Evolutionary conservation across 768 basidiomycete genomes (phyloP), one percentile per base, ranked within the genome.

Genomic region (Leccinum variicolor): DNA sequence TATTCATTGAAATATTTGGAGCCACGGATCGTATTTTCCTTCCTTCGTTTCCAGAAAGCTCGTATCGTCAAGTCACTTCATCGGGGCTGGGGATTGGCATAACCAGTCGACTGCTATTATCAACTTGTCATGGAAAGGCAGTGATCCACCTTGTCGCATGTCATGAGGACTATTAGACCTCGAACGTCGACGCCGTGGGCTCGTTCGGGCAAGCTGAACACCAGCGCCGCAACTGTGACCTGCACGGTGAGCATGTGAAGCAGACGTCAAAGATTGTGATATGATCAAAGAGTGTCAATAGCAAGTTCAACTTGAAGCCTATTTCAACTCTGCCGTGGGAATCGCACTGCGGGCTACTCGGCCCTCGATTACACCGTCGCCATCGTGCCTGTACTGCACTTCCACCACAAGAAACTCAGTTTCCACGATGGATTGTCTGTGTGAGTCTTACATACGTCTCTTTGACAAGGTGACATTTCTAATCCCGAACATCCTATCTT

Each of bases 391-490:
- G 29, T 29, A 31, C 31, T 31, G 8, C n/a, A 39, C 36, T 41
- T n/a, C 36, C 39, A 19, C 36, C 39, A 19, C n/a, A 19, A 41
- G n/a, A 19, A 41, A 41, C n/a, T 41, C 10, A 19, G n/a, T 19
- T 41, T 19, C 39, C 23, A 15, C 21, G 17, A 47, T 64, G 53
- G 64, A 66, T 28, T 33, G 53, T 8, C 0, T 64, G 6, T 52
- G 63, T 64, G 29, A 62, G 63, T 15, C 34, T 28, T 19, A 50
- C 5, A n/a, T n/a, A n/a, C 25, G 25, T 25, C 10, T 29, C 34
- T 7, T 28, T 1, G 17, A 33, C 33, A 19, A 33, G 13, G 31
- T 33, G 31, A 33, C 13, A 0, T 33, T 36, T 33, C 26, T 58
- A 26, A 66, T n/a, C 3, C n/a, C 2, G n/a, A 50, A 41, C 41